A percentile compares a stretch with the other conserved stretches of the same genome.
Conservation (phyloP, 148 eudicot species). For the Dysphania ambrosioides region DNA sequence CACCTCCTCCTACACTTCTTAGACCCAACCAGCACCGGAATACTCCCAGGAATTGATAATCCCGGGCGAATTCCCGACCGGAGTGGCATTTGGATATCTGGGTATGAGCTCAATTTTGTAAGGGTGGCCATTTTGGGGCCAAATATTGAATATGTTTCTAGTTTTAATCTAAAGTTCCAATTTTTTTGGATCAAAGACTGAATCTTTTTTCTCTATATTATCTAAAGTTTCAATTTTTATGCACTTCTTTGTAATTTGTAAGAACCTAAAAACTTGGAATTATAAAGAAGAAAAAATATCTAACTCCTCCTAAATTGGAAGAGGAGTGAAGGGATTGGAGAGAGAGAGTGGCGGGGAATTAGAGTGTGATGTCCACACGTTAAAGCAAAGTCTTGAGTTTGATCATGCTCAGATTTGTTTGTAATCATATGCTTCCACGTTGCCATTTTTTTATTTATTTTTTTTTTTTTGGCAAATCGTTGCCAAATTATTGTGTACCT, state of each 20-base stretch:
- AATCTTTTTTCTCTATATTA: too few relatives aligned
- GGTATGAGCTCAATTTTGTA: conserved; percentile 40
- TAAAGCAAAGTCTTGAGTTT: conserved; percentile 35
- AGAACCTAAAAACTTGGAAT: background rate
- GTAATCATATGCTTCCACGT: conserved; percentile 27
- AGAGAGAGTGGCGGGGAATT: conserved; percentile 17
- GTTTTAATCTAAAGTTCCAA: too few relatives aligned
- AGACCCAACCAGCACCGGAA: conserved; percentile 24
- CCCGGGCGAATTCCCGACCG: conserved; percentile 41
- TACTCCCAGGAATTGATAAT: conserved; percentile 14
- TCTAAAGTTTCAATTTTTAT: too few relatives aligned
- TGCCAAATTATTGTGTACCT: too few relatives aligned
- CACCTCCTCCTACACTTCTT: conserved; percentile 32
- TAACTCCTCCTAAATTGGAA: background rate
- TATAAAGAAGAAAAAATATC: background rate
- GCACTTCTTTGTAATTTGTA: background rate
- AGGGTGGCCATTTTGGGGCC: conserved; percentile 42
- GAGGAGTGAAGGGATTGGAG: background rate
- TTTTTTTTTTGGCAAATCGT: too few relatives aligned
- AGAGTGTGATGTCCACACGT: conserved; percentile 98
- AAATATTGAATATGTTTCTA: conserved; percentile 11
- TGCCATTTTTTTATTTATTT: too few relatives aligned
- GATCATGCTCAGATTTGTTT: background rate
- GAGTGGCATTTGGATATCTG: conserved; percentile 29
- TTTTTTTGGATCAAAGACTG: conserved; percentile 17